A percentile compares a stretch with the other conserved stretches of the same genome.
phyloP scores from a whole-genome alignment of 805 yeast genomes.

The Lipomyces kockii region DNA sequence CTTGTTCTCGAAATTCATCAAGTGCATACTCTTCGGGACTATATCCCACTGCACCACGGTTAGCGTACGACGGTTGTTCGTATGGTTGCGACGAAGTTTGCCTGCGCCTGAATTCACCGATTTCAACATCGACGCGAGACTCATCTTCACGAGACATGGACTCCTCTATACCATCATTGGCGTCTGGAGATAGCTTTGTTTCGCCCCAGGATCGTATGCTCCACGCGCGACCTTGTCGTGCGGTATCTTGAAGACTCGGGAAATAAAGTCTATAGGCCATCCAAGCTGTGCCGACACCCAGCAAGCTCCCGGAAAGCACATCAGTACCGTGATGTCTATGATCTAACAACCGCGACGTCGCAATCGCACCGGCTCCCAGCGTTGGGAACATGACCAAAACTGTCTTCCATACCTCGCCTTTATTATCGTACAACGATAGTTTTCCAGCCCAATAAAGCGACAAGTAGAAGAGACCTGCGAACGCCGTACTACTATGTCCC shows the following conservation, averaged over 20 bases:
- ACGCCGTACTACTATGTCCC: constrained; percentile 61
- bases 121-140: not conserved
- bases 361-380: constrained; percentile 74
- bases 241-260: constrained; percentile 48
- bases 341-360: constrained; percentile 85
- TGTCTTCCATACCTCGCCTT: constrained; percentile 40
- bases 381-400: constrained; percentile 42
- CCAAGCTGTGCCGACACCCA: constrained; percentile 68
- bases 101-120: constrained; percentile 9
- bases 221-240: constrained; percentile 34
- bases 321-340: constrained; percentile 93
- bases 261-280: constrained; percentile 61
- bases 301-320: constrained; percentile 68
- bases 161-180: not conserved
- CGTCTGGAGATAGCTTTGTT: constrained; percentile 16
- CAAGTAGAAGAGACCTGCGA: constrained; percentile 55
- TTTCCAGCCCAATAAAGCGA: constrained; percentile 57
- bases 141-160: not conserved
- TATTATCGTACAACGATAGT: constrained; percentile 49
- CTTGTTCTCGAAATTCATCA: not conserved
- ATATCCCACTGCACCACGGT: not conserved
- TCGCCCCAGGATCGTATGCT: constrained; percentile 31
- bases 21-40: constrained; percentile 3
- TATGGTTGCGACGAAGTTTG: constrained; percentile 2
- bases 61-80: too few species aligned